Evolutionary conservation across 139 green algal species (phyloP).

Genomic region (Chloropicon primus): DNA sequence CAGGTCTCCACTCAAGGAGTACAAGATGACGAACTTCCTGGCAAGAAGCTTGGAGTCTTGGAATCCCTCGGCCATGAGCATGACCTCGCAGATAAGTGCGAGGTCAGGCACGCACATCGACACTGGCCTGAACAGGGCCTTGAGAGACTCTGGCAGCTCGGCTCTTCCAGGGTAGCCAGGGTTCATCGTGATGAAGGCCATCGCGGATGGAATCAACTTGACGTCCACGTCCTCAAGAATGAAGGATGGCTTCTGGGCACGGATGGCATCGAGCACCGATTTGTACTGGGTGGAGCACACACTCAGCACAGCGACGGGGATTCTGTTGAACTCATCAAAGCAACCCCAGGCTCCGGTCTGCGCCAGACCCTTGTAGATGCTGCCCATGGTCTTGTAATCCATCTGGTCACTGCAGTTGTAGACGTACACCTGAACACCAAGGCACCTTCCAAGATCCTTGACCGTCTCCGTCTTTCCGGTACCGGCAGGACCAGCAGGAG

Average conservation of each 20-base stretch:
- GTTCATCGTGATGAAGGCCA: conserved; percentile 98
- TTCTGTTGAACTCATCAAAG: conserved; percentile 94
- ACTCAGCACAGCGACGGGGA: conserved; percentile 78
- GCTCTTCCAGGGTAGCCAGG: conserved; percentile 72
- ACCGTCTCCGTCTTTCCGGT: conserved; percentile 86
- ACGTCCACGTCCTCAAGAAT: conserved; percentile 66
- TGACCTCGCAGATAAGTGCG: conserved; percentile 85
- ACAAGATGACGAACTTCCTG: conserved; percentile 87
- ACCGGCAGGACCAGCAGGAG: conserved; percentile 64
- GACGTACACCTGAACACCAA: conserved; percentile 81
- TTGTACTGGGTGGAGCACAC: conserved; percentile 93
- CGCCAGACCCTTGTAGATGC: conserved; percentile 85
- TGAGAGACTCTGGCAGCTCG: conserved; percentile 85
- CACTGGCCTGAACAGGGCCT: conserved; percentile 83
- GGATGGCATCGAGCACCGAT: conserved; percentile 78
- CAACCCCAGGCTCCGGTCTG: conserved; percentile 80
- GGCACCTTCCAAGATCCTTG: conserved; percentile 71
- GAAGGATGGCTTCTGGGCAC: conserved; percentile 52
- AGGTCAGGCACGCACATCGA: conserved; percentile 82
- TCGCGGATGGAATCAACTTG: conserved; percentile 42
- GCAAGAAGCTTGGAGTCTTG: conserved; percentile 67
- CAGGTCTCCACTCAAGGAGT: conserved; percentile 83
- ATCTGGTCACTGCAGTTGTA: conserved; percentile 94
- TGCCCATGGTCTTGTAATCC: conserved; percentile 57
- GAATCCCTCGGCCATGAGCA: conserved; percentile 93